Percentiles rank a stretch among this genome's conserved stretches.
phyloP scores from a whole-genome alignment of 2,329 filamentous ascomycete genomes.

The Drechslerella dactyloides region DNA sequence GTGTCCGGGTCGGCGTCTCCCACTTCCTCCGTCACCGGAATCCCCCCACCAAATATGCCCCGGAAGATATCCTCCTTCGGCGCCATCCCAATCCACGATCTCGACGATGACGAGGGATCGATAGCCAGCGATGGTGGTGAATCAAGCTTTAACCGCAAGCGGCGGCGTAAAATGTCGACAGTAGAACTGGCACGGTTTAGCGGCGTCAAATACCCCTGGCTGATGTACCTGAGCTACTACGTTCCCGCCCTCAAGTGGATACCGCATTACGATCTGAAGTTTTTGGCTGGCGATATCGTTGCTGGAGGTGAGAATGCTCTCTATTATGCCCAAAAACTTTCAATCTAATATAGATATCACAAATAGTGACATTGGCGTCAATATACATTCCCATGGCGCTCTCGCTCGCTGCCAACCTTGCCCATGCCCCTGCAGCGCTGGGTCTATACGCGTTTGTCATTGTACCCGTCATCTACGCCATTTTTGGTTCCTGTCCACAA shows the following conservation, averaged over 20 bases:
- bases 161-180: slow-evolving; percentile 46
- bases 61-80: slow-evolving; percentile 56
- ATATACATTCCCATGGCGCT: slow-evolving; percentile 98
- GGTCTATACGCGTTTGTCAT: slow-evolving; percentile 94
- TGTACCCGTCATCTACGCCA: slow-evolving; percentile 86
- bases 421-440: slow-evolving; percentile 89
- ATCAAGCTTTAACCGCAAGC: slow-evolving; percentile 49
- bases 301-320: slow-evolving; percentile 65
- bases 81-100: slow-evolving; percentile 14
- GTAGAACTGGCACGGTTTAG: slow-evolving; percentile 52
- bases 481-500: slow-evolving; percentile 87
- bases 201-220: slow-evolving; percentile 69
- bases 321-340: background rate
- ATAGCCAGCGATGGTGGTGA: slow-evolving; percentile 59
- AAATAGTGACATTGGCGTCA: slow-evolving; percentile 82
- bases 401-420: slow-evolving; percentile 88
- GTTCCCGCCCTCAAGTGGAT: slow-evolving; percentile 91
- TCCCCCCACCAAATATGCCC: slow-evolving; percentile 56
- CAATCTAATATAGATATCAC: background rate
- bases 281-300: slow-evolving; percentile 82
- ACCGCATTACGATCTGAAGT: slow-evolving; percentile 80
- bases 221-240: slow-evolving; percentile 92
- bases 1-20: slow-evolving; percentile 66
- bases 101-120: slow-evolving; percentile 56
- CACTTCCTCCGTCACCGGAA: slow-evolving; percentile 56